Base-by-base conservation (phyloP, 768 basidiomycete genomes). In the Russula griseocarnosa region DNA sequence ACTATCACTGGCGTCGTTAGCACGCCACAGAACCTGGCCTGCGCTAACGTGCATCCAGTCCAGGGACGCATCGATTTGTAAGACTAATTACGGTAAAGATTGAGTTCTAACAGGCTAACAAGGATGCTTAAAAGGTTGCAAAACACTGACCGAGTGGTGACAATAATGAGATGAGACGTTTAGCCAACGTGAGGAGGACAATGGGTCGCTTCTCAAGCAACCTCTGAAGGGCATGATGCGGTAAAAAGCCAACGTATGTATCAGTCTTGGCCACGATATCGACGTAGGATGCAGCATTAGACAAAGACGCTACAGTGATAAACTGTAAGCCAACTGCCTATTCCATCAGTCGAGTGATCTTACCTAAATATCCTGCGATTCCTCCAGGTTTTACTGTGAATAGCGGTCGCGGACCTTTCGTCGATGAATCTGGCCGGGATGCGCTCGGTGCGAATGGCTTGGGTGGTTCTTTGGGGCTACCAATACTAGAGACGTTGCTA, bases 11-110 rank as follows among this genome's bases (percentile, higher is more conserved):
- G 77, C 78, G 65, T 98, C 97, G 36, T 89, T 86, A 36, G 94
- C 88, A 36, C 95, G 83, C 88, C 95, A 98, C 32, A 96, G 79
- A 49, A 97, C 93, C 74, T 98, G 94, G 2, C 97, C 93, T 1
- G 94, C 94, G 67, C 88, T 87, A 8, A 95, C 92, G 75, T 98
- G 97, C 84, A 94, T 91, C 97, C 97, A 99, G 71, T 99, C 97
- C 66, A 99, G 79, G 0, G 94, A 92, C 1, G 93, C 88, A 74
- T 99, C 97, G 61, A 99, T 96, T 72, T 99, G 97, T 18, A 98
- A 78, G 8, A 99, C 96, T 95, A 65, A 20, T 52, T 26, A 30
- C 7, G 44, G 32, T 5, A 8, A 5, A n/a, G 14, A 18, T 58
- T 58, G n/a, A 52, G 53, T 51, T 18, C 16, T 7, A 38, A 32